These are phyloP conservation scores for Cyclostephanos tholiformis DNA, from an alignment of 108 stramenopile genomes.

Conservation along the genomic window DNA sequence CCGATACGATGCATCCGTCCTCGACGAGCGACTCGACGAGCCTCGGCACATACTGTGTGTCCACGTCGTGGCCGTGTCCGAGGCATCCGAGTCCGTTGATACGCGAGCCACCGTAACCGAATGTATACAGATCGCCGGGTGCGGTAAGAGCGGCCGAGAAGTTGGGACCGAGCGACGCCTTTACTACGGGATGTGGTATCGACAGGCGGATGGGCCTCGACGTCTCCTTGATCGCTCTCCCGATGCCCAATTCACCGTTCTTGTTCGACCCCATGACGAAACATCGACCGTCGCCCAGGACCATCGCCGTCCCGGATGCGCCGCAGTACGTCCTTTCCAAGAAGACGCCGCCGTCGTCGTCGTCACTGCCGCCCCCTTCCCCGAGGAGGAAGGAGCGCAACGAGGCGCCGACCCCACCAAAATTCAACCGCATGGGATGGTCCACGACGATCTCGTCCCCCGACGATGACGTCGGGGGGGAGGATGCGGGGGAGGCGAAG, in stretches of 20 bases:
- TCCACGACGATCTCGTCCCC: conserved; percentile 37
- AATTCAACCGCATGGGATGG: conserved; percentile 36
- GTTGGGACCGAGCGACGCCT: conserved; percentile 58
- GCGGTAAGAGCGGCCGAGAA: conserved; percentile 61
- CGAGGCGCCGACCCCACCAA: conserved; percentile 4
- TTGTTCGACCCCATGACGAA: conserved; percentile 74
- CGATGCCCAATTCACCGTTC: conserved; percentile 73
- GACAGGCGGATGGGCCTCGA: conserved; percentile 17
- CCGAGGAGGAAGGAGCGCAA: conserved; percentile 7
- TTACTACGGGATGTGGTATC: conserved; percentile 32
- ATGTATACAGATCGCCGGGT: conserved; percentile 78
- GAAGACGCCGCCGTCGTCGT: not conserved
- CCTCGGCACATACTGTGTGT: conserved; percentile 59
- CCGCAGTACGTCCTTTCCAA: conserved; percentile 58
- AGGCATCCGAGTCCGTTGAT: conserved; percentile 70
- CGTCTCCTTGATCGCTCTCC: conserved; percentile 25
- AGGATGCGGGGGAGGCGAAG: too few species aligned
- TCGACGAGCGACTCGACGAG: conserved; percentile 75
- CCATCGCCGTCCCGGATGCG: conserved; percentile 61
- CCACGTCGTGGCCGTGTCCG: conserved; percentile 67
- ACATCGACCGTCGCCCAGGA: conserved; percentile 55
- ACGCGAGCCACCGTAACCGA: conserved; percentile 73
- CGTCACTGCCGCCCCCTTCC: conserved; percentile 6
- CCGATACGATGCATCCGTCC: conserved; percentile 71
- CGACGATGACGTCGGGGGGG: not conserved